Conservation (phyloP, 805 yeast species). For the Suhomyces canberraensis region DNA sequence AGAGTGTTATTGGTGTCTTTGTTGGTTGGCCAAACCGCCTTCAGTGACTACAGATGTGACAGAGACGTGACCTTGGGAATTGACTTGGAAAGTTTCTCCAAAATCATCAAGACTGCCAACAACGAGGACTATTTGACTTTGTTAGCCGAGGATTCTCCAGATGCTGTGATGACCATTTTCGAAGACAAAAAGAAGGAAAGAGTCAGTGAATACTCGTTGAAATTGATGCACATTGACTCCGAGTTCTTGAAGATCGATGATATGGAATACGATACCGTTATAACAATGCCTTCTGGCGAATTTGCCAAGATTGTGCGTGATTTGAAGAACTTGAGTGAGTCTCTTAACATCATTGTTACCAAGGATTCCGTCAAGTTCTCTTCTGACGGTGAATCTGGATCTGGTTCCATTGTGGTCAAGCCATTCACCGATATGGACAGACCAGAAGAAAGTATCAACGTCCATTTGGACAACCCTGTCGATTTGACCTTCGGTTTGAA, state of each 20-base stretch:
- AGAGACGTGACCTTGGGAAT: conserved; percentile 88
- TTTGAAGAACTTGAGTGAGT: conserved; percentile 80
- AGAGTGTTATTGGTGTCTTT: conserved; percentile 89
- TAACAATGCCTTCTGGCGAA: conserved; percentile 84
- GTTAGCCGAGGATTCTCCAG: conserved; percentile 81
- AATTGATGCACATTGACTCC: conserved; percentile 94
- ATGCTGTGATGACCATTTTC: conserved; percentile 72
- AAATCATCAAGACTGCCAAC: conserved; percentile 88
- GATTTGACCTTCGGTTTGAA: conserved; percentile 87
- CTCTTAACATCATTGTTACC: conserved; percentile 79
- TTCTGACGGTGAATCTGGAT: conserved; percentile 89
- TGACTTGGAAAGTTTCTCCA: conserved; percentile 81
- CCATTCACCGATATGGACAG: conserved; percentile 79
- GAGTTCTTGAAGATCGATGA: conserved; percentile 93
- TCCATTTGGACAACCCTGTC: conserved; percentile 83
- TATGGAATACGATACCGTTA: conserved; percentile 81
- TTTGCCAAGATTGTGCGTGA: conserved; percentile 89
- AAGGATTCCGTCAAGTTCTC: conserved; percentile 89
- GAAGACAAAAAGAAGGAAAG: conserved; percentile 91
- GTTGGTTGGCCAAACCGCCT: conserved; percentile 83
- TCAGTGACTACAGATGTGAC: conserved; percentile 92
- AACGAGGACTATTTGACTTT: conserved; percentile 84
- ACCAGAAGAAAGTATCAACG: conserved; percentile 69
- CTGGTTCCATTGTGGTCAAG: conserved; percentile 81
- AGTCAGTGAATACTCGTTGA: conserved; percentile 85